Base-by-base conservation (phyloP, 176 grass and related monocot species). In the Musa acuminata region DNA sequence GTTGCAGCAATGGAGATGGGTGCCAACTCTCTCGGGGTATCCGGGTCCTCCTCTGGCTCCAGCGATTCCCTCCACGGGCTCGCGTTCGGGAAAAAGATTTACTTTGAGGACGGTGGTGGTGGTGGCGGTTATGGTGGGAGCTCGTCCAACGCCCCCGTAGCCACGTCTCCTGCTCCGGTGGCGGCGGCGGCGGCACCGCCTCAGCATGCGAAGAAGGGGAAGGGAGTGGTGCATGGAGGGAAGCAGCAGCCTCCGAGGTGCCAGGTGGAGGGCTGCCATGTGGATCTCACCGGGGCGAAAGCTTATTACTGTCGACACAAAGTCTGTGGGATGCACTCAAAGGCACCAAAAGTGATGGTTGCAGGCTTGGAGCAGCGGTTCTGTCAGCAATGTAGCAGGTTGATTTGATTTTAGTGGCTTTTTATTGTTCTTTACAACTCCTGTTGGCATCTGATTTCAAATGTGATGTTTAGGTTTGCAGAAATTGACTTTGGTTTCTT, bases 321-420 rank as follows among this genome's bases (percentile, higher is more conserved):
- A 82, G 94, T 98, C 51, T 98, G 94, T 77, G 13, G 16, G 20
- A 79, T 84, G 88, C 94, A 98, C 84, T 78, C 94, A 25, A 93
- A 89, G 90, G 72, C 86, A 9, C 86, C 90, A 4, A 77, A 51
- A 72, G 94, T 93, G 64, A 11, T 93, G 73, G 94, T 98, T 65
- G 81, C 67, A 25, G 94, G 94, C 62, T 43, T 91, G 72, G 94
- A 98, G 83, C 94, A 98, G 84, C 83, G 94, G 78, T 98, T 98
- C 79, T 98, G 94, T 83, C 94, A 98, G 59, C 94, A 98, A 82
- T 98, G 94, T 80, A 96, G 93, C 93, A 96, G 89, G 89, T 92
- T 43, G 35, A 43, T 43, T 43, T 43, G 35, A 43, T 5, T 43
- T 43, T 6, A 43, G 35, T 6, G 35, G 35, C 35, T 78, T 64